Percentiles rank a stretch among this genome's conserved stretches.
phyloP scores from a whole-genome alignment of 345 rosid genomes.

The Populus nigra region DNA sequence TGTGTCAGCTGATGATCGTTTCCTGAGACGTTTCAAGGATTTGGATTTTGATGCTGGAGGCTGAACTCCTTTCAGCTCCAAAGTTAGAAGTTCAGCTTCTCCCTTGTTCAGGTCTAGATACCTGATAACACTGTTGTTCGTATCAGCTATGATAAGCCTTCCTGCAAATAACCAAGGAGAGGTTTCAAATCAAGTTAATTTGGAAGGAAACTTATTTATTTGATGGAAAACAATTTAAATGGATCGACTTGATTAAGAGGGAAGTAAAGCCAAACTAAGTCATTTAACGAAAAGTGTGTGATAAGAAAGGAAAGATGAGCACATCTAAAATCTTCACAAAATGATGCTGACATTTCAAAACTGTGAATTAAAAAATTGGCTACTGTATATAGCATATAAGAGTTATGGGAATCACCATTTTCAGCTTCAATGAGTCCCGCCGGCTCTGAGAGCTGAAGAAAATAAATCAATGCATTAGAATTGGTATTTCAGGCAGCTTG shows the following conservation, averaged over 20 bases:
- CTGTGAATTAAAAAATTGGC: background rate
- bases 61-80: conserved; percentile 82
- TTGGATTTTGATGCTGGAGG: conserved; percentile 61
- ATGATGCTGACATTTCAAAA: background rate
- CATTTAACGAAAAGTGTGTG: background rate
- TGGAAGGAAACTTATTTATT: background rate
- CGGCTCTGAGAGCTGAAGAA: conserved; percentile 87
- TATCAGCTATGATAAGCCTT: conserved; percentile 76
- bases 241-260: background rate
- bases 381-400: background rate
- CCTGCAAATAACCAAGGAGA: conserved; percentile 45
- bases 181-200: background rate
- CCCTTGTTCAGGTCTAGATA: conserved; percentile 58
- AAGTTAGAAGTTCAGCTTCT: conserved; percentile 55
- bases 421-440: conserved; percentile 73
- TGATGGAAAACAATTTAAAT: background rate
- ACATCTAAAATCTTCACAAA: background rate
- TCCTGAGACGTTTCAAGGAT: conserved; percentile 68
- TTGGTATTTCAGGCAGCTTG: conserved; percentile 12
- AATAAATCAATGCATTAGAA: conserved; percentile 9
- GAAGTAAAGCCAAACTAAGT: background rate
- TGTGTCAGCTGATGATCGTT: conserved; percentile 65
- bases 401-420: conserved; percentile 50
- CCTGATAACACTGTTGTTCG: conserved; percentile 77
- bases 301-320: background rate